Conservation (phyloP, 768 basidiomycete species). For the Kwoniella heveanensis region DNA sequence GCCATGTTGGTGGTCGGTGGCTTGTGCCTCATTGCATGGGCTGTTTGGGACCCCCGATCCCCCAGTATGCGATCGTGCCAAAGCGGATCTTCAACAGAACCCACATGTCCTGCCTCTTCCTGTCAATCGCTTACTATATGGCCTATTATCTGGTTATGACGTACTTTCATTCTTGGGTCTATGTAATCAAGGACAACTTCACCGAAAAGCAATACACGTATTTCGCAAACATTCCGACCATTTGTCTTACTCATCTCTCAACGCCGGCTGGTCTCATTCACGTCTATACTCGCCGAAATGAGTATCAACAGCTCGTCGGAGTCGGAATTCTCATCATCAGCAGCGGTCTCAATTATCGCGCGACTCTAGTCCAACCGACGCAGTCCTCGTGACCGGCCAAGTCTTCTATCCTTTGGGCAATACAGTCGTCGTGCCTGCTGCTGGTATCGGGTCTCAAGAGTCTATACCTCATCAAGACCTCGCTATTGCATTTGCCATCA, state of each 20-base stretch:
- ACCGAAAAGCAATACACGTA: slow-evolving; percentile 8
- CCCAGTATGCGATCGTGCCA: slow-evolving; percentile 44
- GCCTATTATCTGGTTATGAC: background rate
- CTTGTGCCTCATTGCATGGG: slow-evolving; percentile 55
- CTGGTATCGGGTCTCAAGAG: background rate
- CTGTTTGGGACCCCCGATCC: slow-evolving; percentile 48
- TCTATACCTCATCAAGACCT: background rate
- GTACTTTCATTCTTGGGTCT: background rate
- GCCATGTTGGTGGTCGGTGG: slow-evolving; percentile 60
- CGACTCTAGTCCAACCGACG: background rate
- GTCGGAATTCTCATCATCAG: background rate
- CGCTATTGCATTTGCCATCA: slow-evolving; percentile 43
- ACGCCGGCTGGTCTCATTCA: background rate
- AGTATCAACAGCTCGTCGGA: background rate
- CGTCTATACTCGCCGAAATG: background rate
- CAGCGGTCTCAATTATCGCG: background rate
- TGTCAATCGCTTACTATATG: background rate
- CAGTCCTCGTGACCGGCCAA: background rate
- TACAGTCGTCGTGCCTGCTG: background rate
- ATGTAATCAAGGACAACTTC: background rate
- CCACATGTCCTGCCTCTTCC: background rate
- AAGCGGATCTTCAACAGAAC: background rate
- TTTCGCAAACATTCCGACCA: slow-evolving; percentile 25
- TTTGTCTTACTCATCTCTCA: slow-evolving; percentile 17
- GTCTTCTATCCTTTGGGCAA: background rate